Percentiles rank a stretch among this genome's conserved stretches.
phyloP scores from a whole-genome alignment of 2,329 filamentous ascomycete species.

The Monosporascus ibericus region DNA sequence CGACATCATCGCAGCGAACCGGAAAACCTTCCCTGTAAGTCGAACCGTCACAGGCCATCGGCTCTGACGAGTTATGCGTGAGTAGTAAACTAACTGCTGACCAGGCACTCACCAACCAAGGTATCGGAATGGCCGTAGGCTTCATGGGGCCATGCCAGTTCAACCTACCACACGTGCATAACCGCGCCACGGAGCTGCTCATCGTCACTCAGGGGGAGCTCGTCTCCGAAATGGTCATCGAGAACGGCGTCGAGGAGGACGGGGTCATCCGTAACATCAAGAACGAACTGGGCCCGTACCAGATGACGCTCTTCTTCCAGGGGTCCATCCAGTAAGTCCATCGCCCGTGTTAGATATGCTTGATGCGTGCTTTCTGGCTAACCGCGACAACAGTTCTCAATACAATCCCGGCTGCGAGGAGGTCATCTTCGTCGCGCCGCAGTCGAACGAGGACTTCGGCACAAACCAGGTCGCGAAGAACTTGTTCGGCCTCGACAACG shows the following conservation, averaged over 20 bases:
- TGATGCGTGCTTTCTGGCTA: slow-evolving; percentile 27
- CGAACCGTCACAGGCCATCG: not conserved
- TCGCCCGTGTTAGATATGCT: slow-evolving; percentile 23
- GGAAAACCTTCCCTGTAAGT: slow-evolving; percentile 44
- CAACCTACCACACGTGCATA: slow-evolving; percentile 52
- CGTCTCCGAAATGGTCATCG: slow-evolving; percentile 46
- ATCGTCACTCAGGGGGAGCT: slow-evolving; percentile 43
- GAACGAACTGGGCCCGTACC: slow-evolving; percentile 33
- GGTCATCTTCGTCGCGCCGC: slow-evolving; percentile 35
- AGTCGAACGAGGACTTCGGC: slow-evolving; percentile 20
- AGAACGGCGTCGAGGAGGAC: slow-evolving; percentile 41
- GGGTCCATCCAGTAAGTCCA: slow-evolving; percentile 38
- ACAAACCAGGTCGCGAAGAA: slow-evolving; percentile 11
- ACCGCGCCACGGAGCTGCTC: slow-evolving; percentile 47
- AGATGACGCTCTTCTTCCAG: slow-evolving; percentile 49
- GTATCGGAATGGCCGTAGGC: slow-evolving; percentile 44
- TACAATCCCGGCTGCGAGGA: slow-evolving; percentile 49
- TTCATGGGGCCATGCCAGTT: slow-evolving; percentile 48
- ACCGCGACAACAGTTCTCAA: slow-evolving; percentile 22
- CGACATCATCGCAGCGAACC: slow-evolving; percentile 45
- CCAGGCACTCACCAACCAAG: slow-evolving; percentile 43
- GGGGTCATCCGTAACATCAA: slow-evolving; percentile 28
- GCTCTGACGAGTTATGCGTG: not conserved
- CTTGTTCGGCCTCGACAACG: slow-evolving; percentile 28
- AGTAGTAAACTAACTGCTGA: not conserved